Base-by-base conservation (phyloP, 163 green algal species). In the Scenedesmus sp. region DNA sequence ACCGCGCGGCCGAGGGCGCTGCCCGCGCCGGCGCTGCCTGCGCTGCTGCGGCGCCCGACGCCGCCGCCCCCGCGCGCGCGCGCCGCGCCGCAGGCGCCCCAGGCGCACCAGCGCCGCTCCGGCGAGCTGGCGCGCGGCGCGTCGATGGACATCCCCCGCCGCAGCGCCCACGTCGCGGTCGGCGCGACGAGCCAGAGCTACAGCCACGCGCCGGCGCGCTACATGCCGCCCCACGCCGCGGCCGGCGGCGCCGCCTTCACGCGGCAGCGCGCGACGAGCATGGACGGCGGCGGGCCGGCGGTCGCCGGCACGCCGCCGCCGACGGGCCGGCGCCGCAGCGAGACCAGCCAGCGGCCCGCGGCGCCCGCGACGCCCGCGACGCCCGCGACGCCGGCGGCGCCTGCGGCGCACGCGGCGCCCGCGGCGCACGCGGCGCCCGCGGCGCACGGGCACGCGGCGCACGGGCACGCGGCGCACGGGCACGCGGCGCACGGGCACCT, bases 241-340 rank as follows among this genome's bases (percentile, higher is more conserved):
- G 51, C 51, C 51, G n/a, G 26, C 63, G 60, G 18, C 17, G 62
- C 18, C 11, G 15, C 14, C 24, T 69, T 69, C 48, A 48, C 9
- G 36, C 33, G 69, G 22, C 69, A 77, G 69, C 34, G 69, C 13
- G 54, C 54, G 9, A 77, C 69, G 24, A 77, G 69, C 69, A 24
- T 47, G 31, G 69, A 77, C 26, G 54, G 69, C 22, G 24, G 15
- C 31, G 24, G 9, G 5, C 53, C 22, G 53, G 53, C n/a, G 6
- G 10, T 34, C 9, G 9, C 6, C 22, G 10, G 53, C n/a, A 28
- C n/a, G 53, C 9, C 14, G n/a, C 6, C 22, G 53, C n/a, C 10
- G 53, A 11, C 44, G 56, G 4, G 22, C n/a, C 6, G 24, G 6
- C 10, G 58, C 45, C 29, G 56, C 56, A 29, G 69, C 39, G 5